phyloP scores from a whole-genome alignment of 768 basidiomycete species.

The Thelephora aurantiotincta region DNA sequence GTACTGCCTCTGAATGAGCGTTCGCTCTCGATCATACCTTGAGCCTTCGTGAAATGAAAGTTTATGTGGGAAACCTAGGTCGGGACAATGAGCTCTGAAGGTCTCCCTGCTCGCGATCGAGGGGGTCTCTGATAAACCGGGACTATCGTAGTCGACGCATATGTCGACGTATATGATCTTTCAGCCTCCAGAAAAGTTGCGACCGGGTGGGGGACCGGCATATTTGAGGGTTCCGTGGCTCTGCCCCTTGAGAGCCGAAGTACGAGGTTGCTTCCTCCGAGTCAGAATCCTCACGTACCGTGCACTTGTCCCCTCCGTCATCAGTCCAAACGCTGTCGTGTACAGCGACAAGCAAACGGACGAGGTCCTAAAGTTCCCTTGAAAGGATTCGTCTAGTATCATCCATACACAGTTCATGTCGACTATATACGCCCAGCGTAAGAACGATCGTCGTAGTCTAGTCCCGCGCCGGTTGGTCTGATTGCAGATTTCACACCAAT shows the following conservation, averaged over 20 bases:
- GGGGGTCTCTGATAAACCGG: constrained; percentile 78
- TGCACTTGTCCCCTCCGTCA: constrained; percentile 70
- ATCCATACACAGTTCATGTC: too few relatives aligned
- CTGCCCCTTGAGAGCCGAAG: constrained; percentile 65
- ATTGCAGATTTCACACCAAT: too few relatives aligned
- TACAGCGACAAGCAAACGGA: constrained; percentile 60
- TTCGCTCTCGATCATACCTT: too few relatives aligned
- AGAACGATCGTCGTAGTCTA: constrained; percentile 14
- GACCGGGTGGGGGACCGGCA: constrained; percentile 51
- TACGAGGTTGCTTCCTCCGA: constrained; percentile 80
- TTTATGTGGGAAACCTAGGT: too few relatives aligned
- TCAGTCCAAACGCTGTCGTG: constrained; percentile 70
- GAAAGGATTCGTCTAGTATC: too few relatives aligned
- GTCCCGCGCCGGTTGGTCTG: too few relatives aligned
- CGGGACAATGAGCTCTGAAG: too few relatives aligned
- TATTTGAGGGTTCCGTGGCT: constrained; percentile 52
- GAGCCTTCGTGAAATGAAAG: too few relatives aligned
- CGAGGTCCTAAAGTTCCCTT: too few relatives aligned
- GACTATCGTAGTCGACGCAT: constrained; percentile 80
- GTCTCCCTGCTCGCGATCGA: constrained; percentile 69
- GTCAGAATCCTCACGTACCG: constrained; percentile 56
- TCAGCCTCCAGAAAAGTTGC: constrained; percentile 39
- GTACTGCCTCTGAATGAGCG: too few relatives aligned
- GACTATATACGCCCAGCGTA: too few relatives aligned
- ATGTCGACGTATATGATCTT: constrained; percentile 76